Conservation (phyloP, 352 stramenopile species). For the Globisporangium splendens region DNA sequence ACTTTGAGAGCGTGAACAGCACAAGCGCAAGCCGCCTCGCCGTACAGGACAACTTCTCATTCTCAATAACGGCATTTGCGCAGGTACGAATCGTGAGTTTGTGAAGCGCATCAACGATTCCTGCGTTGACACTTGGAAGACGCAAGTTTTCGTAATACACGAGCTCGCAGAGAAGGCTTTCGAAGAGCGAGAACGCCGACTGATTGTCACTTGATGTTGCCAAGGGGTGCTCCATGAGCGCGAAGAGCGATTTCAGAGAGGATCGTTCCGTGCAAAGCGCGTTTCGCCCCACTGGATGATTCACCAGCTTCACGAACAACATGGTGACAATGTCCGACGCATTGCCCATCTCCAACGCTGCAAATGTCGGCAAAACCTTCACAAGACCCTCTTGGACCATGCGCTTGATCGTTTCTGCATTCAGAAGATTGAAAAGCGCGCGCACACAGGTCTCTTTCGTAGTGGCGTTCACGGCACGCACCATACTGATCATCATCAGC, state of each 20-base stretch:
- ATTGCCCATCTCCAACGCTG: slow-evolving; percentile 20
- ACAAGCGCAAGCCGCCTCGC: slow-evolving; percentile 32
- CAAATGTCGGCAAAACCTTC: slow-evolving; percentile 55
- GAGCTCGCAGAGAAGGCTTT: slow-evolving; percentile 45
- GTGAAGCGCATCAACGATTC: slow-evolving; percentile 50
- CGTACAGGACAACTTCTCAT: slow-evolving; percentile 4
- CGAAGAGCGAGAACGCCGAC: slow-evolving; percentile 17
- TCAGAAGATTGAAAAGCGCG: slow-evolving; percentile 66
- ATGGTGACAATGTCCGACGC: slow-evolving; percentile 40
- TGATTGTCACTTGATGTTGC: neutral
- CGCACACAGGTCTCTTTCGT: slow-evolving; percentile 74
- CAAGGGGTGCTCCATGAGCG: slow-evolving; percentile 26
- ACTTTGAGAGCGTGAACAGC: slow-evolving; percentile 54
- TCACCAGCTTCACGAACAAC: slow-evolving; percentile 58
- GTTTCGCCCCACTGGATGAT: slow-evolving; percentile 35
- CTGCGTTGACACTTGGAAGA: slow-evolving; percentile 43
- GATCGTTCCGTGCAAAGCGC: slow-evolving; percentile 40
- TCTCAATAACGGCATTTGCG: neutral
- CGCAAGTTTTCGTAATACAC: slow-evolving; percentile 55
- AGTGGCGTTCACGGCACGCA: slow-evolving; percentile 47
- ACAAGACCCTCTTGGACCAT: slow-evolving; percentile 69
- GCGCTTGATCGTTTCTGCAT: slow-evolving; percentile 45
- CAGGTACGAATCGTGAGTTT: slow-evolving; percentile 19
- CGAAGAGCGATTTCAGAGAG: slow-evolving; percentile 50
- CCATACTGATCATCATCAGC: slow-evolving; percentile 81